Percentiles rank a stretch among this genome's conserved stretches.
These are phyloP conservation scores for Candida railenensis DNA, from an alignment of 805 yeast genomes.

Conservation along the genomic window DNA sequence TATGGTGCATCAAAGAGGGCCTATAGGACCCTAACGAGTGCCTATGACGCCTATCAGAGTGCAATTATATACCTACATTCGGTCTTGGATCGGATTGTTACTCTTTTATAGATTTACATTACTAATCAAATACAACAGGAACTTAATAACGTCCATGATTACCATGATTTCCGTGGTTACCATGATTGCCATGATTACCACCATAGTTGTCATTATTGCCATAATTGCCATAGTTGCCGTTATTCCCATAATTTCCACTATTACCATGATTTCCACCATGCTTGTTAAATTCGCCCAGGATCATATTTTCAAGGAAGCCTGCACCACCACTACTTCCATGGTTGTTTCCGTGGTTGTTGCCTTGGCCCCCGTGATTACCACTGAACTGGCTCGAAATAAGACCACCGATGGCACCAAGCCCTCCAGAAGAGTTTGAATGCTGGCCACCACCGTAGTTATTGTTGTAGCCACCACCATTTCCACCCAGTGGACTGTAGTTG, in stretches of 20 bases:
- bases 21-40: no score
- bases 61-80: no score
- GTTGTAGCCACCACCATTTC: constrained; percentile 5
- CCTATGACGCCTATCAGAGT: no score
- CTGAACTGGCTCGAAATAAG: constrained; percentile 4
- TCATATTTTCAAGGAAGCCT: not conserved
- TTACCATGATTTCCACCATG: no score
- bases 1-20: no score
- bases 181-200: no score
- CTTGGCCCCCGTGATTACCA: constrained; percentile 6
- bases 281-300: not conserved
- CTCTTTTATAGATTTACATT: no score
- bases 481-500: constrained; percentile 6
- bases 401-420: constrained; percentile 5
- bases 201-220: constrained; percentile 2
- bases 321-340: not conserved
- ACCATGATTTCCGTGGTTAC: no score
- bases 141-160: no score
- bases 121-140: no score
- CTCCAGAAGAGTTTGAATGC: constrained; percentile 6
- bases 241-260: not conserved
- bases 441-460: constrained; percentile 6
- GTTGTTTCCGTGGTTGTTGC: constrained; percentile 5
- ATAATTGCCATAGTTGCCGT: not conserved
- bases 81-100: no score